Base-by-base conservation (phyloP, 2,329 filamentous ascomycete species). In the Leptographium radiaticola region DNA sequence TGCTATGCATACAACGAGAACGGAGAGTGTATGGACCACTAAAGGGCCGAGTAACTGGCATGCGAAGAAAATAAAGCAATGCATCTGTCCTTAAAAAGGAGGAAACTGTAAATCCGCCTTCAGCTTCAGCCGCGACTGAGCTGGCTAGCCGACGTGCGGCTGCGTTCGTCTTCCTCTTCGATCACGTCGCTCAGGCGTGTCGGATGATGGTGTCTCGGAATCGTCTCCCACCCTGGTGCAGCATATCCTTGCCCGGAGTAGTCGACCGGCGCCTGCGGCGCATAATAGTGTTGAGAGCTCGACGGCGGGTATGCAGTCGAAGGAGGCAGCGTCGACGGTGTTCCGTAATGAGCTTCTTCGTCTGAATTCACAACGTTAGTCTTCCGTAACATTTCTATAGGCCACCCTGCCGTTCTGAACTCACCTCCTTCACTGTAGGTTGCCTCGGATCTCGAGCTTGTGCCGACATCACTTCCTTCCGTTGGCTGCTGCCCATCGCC, bases 171-270 rank as follows among this genome's bases (percentile, higher is more conserved):
- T 59, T 94, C 85, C 64, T 89, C 89, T 64, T 89, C 86, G 34
- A 93, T 76, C 33, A 95, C 89, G 68, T 95, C 89, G 66, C 89
- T 95, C 58, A 95, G 72, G 54, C 90, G 75, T 10, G 89, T 95
- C 0, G 89, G 89, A 68, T 95, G 89, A 60, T 93, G 87, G 67
- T 95, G 89, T 54, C 83, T 78, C 30, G 84, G 83, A 6, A 59
- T 40, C n/a, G 72, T 71, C 58, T 93, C 87, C 87, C 88, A 94
- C 16, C 80, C 83, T 2, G 81, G 76, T 1, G 79, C 77, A 9
- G 75, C 82, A 67, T 83, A 88, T 25, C 77, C 81, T 46, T 79
- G 71, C 46, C 83, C 84, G 6, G 76, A 74, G 63, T 89, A 89
- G 62, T 89, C 84, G 18, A 77, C 70, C 11, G 59, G 59, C 6